Conservation (phyloP, 495 filamentous ascomycete species). For the Xylaria cubensis region DNA sequence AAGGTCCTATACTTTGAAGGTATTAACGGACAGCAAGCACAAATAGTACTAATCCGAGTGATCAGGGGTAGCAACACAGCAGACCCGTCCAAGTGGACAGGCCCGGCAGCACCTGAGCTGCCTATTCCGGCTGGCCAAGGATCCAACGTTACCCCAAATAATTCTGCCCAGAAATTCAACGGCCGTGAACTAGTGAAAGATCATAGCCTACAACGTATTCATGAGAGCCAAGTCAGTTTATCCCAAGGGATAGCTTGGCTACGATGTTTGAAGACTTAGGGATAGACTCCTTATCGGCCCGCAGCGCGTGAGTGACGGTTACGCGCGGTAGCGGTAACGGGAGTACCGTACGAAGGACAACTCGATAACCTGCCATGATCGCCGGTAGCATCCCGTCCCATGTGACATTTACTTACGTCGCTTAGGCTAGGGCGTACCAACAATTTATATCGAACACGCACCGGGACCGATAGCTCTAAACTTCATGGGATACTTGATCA, state of each 20-base stretch:
- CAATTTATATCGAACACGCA: neutral
- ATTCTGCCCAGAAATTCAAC: neutral
- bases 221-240: neutral
- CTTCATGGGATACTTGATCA: neutral
- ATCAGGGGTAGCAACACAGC: neutral
- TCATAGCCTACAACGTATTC: neutral
- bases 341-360: neutral
- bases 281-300: conserved; percentile 10
- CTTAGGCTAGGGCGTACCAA: neutral
- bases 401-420: neutral
- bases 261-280: neutral
- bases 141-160: conserved; percentile 6
- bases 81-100: neutral
- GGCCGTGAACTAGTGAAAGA: neutral
- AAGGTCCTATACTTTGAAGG: neutral
- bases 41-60: neutral
- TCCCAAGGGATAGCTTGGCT: neutral
- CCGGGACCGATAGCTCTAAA: neutral
- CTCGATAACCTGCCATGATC: conserved; percentile 5
- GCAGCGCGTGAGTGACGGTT: neutral
- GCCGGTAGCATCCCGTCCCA: neutral
- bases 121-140: conserved; percentile 12
- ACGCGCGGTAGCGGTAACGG: neutral
- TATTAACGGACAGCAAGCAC: neutral
- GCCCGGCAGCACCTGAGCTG: neutral